Conservation (phyloP, 2,329 filamentous ascomycete species). For the Monosporascus sp. region DNA sequence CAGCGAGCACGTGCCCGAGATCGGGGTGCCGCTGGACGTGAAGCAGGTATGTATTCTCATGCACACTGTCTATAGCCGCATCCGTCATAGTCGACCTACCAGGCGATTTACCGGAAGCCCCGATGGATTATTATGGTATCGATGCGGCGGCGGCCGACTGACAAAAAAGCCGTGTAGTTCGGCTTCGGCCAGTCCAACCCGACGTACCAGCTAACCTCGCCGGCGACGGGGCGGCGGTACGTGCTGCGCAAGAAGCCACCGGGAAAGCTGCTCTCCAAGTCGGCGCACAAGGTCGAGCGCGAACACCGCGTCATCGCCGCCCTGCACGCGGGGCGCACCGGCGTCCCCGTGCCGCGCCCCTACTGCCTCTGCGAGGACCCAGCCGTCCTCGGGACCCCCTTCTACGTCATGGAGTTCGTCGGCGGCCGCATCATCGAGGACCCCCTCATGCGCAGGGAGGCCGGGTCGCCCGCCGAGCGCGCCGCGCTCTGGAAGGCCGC, state of each 20-base stretch:
- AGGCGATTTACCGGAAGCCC: too few species aligned
- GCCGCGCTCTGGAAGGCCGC: constrained; percentile 82
- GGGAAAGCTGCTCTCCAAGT: constrained; percentile 86
- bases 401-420: constrained; percentile 96
- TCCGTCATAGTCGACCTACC: too few species aligned
- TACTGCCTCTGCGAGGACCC: constrained; percentile 83
- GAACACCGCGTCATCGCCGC: constrained; percentile 90
- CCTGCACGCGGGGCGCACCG: constrained; percentile 55
- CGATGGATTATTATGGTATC: neutral
- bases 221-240: constrained; percentile 59
- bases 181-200: constrained; percentile 97
- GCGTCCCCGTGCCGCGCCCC: constrained; percentile 80
- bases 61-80: neutral
- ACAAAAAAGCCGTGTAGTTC: constrained; percentile 53
- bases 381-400: constrained; percentile 76
- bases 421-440: constrained; percentile 93
- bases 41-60: constrained; percentile 64
- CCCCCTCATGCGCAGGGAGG: constrained; percentile 62
- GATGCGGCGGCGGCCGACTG: neutral
- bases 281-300: constrained; percentile 93
- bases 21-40: constrained; percentile 76
- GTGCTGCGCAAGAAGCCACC: constrained; percentile 98
- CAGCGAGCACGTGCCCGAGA: constrained; percentile 69
- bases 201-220: constrained; percentile 82
- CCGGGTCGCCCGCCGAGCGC: constrained; percentile 61